Evolutionary conservation across 371 early-diverging fungal genomes (phyloP).

Genomic region (Dichotomocladium elegans): DNA sequence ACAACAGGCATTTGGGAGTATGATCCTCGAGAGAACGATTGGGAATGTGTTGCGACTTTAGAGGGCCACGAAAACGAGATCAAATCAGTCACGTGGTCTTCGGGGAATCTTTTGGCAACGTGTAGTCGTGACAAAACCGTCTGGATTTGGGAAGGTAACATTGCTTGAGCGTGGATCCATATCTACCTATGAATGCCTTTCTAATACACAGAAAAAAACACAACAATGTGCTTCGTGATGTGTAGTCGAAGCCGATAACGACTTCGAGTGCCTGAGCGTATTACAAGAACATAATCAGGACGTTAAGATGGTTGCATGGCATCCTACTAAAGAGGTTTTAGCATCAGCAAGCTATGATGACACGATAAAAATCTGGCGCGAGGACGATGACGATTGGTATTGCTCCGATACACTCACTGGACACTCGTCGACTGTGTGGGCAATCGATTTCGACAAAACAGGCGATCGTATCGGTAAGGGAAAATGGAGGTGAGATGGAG

Average conservation of each 20-base stretch:
- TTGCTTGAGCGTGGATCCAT: neutral
- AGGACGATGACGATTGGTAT: constrained; percentile 92
- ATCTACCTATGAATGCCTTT: neutral
- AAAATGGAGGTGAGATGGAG: neutral
- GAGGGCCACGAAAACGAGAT: constrained; percentile 99
- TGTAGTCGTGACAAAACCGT: constrained; percentile 95
- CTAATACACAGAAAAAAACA: neutral
- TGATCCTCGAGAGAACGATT: constrained; percentile 50
- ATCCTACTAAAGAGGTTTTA: constrained; percentile 83
- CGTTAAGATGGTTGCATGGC: constrained; percentile 93
- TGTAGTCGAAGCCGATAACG: constrained; percentile 67
- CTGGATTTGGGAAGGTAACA: constrained; percentile 94
- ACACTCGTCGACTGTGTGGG: constrained; percentile 93
- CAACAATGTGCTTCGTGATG: too few species aligned
- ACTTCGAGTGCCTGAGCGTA: constrained; percentile 93
- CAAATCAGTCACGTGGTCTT: constrained; percentile 89
- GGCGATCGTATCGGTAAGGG: constrained; percentile 65
- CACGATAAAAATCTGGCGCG: constrained; percentile 90
- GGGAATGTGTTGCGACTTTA: constrained; percentile 89
- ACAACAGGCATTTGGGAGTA: constrained; percentile 90
- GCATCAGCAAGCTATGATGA: constrained; percentile 94
- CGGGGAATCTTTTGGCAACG: constrained; percentile 84
- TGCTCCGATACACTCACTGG: constrained; percentile 82
- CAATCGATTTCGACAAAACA: constrained; percentile 78
- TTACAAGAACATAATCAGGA: constrained; percentile 96